Evolutionary conservation across 441 rosid species (phyloP).

Genomic region (Lepidium campestre): DNA sequence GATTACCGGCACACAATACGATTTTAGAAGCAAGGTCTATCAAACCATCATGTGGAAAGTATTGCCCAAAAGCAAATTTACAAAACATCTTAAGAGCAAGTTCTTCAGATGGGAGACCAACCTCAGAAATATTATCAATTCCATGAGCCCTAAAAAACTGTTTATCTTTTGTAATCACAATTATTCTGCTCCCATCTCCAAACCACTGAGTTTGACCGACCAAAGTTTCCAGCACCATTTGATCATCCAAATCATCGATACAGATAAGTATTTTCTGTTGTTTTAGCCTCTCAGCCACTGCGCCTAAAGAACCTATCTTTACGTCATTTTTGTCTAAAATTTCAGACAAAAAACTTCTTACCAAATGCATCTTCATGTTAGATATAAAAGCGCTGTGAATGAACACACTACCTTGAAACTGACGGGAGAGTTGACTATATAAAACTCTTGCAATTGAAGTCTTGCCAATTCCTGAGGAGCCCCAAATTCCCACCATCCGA

Average conservation of each 20-base stretch:
- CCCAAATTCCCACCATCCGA: neutral
- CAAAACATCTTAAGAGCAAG: slow-evolving; percentile 20
- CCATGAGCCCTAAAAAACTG: neutral
- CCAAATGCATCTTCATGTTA: neutral
- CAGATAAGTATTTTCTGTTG: neutral
- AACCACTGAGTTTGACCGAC: slow-evolving; percentile 15
- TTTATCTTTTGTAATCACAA: slow-evolving; percentile 17
- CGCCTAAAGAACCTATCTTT: neutral
- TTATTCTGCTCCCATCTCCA: slow-evolving; percentile 24
- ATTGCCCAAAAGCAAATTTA: slow-evolving; percentile 8
- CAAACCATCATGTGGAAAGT: neutral
- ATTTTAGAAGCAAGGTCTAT: neutral
- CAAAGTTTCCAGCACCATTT: neutral
- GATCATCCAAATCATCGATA: slow-evolving; percentile 13
- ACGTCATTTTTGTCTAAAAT: neutral
- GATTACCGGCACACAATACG: neutral
- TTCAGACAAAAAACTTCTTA: neutral
- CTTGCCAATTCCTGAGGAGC: neutral
- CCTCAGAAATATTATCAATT: neutral
- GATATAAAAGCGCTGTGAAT: neutral
- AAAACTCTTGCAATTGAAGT: slow-evolving; percentile 8
- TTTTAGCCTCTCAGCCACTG: neutral
- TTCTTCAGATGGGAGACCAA: neutral
- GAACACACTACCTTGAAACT: neutral
- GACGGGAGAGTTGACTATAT: neutral